Base-by-base conservation (phyloP, 768 basidiomycete genomes). In the Trametes cingulata region DNA sequence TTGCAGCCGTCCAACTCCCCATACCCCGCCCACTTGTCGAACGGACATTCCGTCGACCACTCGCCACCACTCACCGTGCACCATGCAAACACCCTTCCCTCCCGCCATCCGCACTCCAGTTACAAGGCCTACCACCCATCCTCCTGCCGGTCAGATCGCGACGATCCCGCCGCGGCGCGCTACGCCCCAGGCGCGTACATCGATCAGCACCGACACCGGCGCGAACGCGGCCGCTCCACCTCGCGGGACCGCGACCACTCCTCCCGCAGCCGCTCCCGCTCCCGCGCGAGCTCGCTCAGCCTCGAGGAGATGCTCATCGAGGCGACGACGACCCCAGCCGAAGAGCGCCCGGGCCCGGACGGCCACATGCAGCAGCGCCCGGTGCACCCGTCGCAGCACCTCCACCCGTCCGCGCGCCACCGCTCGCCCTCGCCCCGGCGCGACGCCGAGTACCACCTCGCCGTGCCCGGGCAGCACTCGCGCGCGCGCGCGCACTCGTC, bases 231-330 rank as follows among this genome's bases (percentile, higher is more conserved):
- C 14, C 69, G 68, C 52, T 65, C 68, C 43, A 45, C 63, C 39
- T 63, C 75, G 24, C 74, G 71, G 29, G 55, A 48, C 73, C 78
- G 8, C 73, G 65, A 60, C 52, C 68, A 61, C 40, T 69, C 61
- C 2, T 68, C 60, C 2, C 73, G 68, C 13, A 75, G 75, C 41
- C 75, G 72, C 50, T 78, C 78, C 2, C 77, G 72, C 25, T 73
- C 66, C 50, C 70, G 69, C 42, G 69, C 68, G 36, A 73, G 70
- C 69, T 77, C 67, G 63, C 75, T 50, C 61, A 74, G 72, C 53
- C 71, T 82, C 59, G 80, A 82, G 50, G 80, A 82, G 56, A 77
- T 82, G 74, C 72, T 82, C 52, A 67, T 82, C 57, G 78, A 80
- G 75, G 76, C 49, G 72, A 78, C 59, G 73, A 73, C 39, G 68